phyloP scores from a whole-genome alignment of 164 flowering plant species.

The Magnolia officinalis region DNA sequence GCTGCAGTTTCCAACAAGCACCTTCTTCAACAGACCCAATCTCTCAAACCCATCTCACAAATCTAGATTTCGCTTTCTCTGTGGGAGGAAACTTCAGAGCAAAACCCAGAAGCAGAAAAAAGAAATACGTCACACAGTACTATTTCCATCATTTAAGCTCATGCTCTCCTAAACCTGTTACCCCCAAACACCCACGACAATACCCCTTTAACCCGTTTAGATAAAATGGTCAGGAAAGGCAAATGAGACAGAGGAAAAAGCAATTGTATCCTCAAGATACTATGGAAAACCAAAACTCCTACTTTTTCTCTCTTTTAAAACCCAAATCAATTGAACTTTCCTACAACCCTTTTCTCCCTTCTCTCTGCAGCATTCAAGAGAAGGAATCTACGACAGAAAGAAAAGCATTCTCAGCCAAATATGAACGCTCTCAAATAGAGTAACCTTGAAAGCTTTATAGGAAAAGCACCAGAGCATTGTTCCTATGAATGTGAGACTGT shows the following conservation, averaged over 20 bases:
- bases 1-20: neutral
- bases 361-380: neutral
- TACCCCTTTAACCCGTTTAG: neutral
- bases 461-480: constrained; percentile 2
- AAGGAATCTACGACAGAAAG: neutral
- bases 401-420: constrained; percentile 10
- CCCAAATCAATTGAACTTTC: neutral
- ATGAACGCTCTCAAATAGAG: neutral
- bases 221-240: neutral
- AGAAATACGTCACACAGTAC: neutral
- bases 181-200: neutral
- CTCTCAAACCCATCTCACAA: constrained; percentile 12
- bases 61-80: neutral
- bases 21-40: constrained; percentile 14
- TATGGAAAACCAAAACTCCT: neutral
- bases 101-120: neutral
- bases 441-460: neutral
- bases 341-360: neutral
- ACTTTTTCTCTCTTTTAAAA: neutral
- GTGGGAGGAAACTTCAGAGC: neutral
- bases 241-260: neutral
- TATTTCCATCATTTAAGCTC: constrained; percentile 8
- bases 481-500: constrained; percentile 4
- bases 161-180: neutral
- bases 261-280: neutral